Percentiles rank a stretch among this genome's conserved stretches.
These are phyloP conservation scores for Shiraia sp. DNA, from an alignment of 2,329 filamentous ascomycete species.

Conservation along the genomic window DNA sequence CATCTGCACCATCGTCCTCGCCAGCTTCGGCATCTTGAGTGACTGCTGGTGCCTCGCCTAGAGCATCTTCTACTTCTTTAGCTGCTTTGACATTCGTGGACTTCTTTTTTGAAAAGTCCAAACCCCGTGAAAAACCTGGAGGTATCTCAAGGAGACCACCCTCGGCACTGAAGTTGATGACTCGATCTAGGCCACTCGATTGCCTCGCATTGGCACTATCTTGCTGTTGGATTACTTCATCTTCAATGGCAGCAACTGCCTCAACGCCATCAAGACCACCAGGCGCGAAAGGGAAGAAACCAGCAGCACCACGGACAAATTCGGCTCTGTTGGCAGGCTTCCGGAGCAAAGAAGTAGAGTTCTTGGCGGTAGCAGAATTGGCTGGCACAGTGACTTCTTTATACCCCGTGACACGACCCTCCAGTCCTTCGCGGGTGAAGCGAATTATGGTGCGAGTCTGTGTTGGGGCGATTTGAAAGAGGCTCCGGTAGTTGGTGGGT, in stretches of 20 bases:
- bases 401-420: conserved; percentile 91
- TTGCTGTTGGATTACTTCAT: conserved; percentile 66
- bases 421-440: conserved; percentile 87
- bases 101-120: conserved; percentile 69
- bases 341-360: conserved; percentile 84
- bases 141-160: conserved; percentile 79
- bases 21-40: conserved; percentile 25
- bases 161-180: conserved; percentile 80
- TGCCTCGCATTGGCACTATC: conserved; percentile 45
- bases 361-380: conserved; percentile 88
- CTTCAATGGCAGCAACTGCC: conserved; percentile 81
- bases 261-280: conserved; percentile 87
- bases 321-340: conserved; percentile 87
- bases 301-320: conserved; percentile 88
- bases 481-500: conserved; percentile 75
- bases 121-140: conserved; percentile 78
- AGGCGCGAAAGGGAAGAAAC: conserved; percentile 92
- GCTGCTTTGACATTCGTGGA: conserved; percentile 64
- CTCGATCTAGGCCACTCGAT: conserved; percentile 68
- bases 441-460: conserved; percentile 94
- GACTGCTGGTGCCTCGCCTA: conserved; percentile 55
- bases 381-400: conserved; percentile 91
- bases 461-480: conserved; percentile 86
- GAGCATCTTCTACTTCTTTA: conserved; percentile 69
- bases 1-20: conserved; percentile 29